Percentiles rank a stretch among this genome's conserved stretches.
Evolutionary conservation across 495 filamentous ascomycete species (phyloP).

Genomic region (Gamarada debralockiae): DNA sequence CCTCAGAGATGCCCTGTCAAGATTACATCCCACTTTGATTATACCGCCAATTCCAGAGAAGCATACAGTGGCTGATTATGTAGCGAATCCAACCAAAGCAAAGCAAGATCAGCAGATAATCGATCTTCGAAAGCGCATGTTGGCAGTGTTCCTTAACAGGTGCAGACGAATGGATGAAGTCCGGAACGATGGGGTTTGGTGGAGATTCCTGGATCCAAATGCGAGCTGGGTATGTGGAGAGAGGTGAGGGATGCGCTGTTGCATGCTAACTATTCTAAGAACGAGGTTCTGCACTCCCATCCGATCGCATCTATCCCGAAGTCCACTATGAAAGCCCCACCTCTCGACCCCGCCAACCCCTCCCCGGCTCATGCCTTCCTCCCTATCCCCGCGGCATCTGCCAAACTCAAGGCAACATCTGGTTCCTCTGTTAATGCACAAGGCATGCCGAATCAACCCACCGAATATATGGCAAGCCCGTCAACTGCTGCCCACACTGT

Average conservation of each 20-base stretch:
- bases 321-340: conserved; percentile 87
- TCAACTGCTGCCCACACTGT: conserved; percentile 53
- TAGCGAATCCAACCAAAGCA: conserved; percentile 93
- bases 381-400: conserved; percentile 76
- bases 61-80: conserved; percentile 97
- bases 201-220: conserved; percentile 96
- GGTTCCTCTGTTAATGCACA: conserved; percentile 34
- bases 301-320: conserved; percentile 91
- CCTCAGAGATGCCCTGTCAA: conserved; percentile 79
- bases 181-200: conserved; percentile 90
- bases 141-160: conserved; percentile 89
- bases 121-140: conserved; percentile 91
- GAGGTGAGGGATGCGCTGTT: background rate
- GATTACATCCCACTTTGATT: conserved; percentile 88
- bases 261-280: conserved; percentile 52
- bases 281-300: conserved; percentile 84
- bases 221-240: conserved; percentile 82
- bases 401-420: conserved; percentile 70
- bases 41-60: conserved; percentile 98
- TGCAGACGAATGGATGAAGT: conserved; percentile 92
- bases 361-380: conserved; percentile 85
- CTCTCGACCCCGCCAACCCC: conserved; percentile 87
- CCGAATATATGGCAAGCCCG: conserved; percentile 36
- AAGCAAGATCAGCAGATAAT: conserved; percentile 97
- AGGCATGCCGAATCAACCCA: conserved; percentile 44